Evolutionary conservation across 768 basidiomycete species (phyloP), one percentile per base, ranked within the genome.

Genomic region (Trametes meyenii): DNA sequence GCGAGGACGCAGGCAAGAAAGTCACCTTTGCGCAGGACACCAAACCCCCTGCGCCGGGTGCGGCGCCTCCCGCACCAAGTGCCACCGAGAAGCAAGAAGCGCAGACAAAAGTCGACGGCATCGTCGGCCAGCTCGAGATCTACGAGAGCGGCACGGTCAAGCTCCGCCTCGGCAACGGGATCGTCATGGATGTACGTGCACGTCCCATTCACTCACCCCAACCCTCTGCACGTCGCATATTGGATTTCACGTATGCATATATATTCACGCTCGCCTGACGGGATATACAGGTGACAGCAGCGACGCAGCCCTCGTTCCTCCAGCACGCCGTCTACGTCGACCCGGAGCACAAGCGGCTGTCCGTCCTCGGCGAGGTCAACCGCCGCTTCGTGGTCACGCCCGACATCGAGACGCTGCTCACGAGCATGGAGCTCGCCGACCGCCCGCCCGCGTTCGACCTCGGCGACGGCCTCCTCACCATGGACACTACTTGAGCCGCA

Each of bases 131-230:
- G 63, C 78, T 97, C 43, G 92, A 95, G 68, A 81, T 96, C 1
- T 93, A 94, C 73, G 84, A 83, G 55, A 94, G 89, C 67, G 95
- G 95, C 6, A 81, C 83, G 11, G 89, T 94, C 58, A 96, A 93
- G 74, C 91, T 97, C 79, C 87, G 91, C 21, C 75, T 97, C 24
- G 81, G 81, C 3, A 88, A 94, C 63, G 90, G 85, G 36, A 92
- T 94, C 39, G 75, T 96, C 13, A 78, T 96, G 70, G 89, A 96
- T 71, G 95, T 95, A 72, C 64, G 86, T 76, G 17, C n/a, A n/a
- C n/a, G n/a, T n/a, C n/a, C n/a, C n/a, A n/a, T n/a, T n/a, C n/a
- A n/a, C 29, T 33, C 29, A 33, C 29, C 8, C 29, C 29, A 33
- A 3, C 29, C 29, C 29, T 33, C 29, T 33, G 29, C 29, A 33